phyloP scores from a whole-genome alignment of 2,329 filamentous ascomycete species.

The Dactylellina cionopaga region DNA sequence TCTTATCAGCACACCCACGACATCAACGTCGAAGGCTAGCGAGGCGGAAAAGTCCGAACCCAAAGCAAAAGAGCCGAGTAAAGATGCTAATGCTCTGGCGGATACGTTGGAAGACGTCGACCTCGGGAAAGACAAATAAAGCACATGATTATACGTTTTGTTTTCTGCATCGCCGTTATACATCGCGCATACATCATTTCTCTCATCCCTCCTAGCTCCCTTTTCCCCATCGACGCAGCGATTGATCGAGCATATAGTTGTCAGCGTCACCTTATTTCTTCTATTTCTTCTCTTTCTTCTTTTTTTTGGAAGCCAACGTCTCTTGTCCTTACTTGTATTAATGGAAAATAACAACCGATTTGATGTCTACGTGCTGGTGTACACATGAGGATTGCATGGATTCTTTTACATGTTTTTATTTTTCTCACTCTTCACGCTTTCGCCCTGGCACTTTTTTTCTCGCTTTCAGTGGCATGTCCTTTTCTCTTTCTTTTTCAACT shows the following conservation, averaged over 20 bases:
- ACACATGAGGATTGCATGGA: conserved; percentile 38
- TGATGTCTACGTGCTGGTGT: conserved; percentile 48
- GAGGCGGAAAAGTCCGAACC: conserved; percentile 13
- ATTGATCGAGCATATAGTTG: conserved; percentile 44
- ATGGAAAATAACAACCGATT: conserved; percentile 30
- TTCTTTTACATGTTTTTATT: conserved; percentile 19
- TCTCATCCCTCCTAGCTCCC: not conserved
- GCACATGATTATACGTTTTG: conserved; percentile 1
- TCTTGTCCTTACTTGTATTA: conserved; percentile 41
- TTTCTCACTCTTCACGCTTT: not conserved
- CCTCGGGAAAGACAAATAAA: conserved; percentile 49
- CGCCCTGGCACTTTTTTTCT: conserved; percentile 1
- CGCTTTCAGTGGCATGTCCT: too few relatives aligned
- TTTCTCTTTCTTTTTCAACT: conserved; percentile 19
- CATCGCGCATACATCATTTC: conserved; percentile 9
- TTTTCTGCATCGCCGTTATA: conserved; percentile 2
- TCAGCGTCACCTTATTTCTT: conserved; percentile 41
- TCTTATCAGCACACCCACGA: conserved; percentile 54
- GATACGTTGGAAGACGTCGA: conserved; percentile 46
- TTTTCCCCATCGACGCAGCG: conserved; percentile 10
- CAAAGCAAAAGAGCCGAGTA: conserved; percentile 29
- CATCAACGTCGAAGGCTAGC: conserved; percentile 59
- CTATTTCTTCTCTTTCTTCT: not conserved
- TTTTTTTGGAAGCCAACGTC: conserved; percentile 9
- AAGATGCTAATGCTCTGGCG: conserved; percentile 25